Conservation (phyloP, 306 rosid species). For the Quercus alba region DNA sequence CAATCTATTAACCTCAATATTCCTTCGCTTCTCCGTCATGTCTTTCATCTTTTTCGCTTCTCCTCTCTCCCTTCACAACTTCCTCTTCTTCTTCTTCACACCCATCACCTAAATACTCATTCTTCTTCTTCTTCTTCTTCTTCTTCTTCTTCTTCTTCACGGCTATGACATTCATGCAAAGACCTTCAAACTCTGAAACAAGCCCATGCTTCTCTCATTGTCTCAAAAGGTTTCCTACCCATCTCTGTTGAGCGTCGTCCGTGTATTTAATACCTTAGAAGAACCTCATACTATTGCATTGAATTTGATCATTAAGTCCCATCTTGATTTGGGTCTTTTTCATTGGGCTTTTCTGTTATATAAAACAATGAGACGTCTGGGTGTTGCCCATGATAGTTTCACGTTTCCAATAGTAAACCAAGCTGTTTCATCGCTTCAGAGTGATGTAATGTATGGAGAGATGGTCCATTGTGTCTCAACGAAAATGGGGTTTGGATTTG, state of each 20-base stretch:
- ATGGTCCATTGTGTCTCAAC: slow-evolving; percentile 48
- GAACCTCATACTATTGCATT: slow-evolving; percentile 28
- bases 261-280: slow-evolving; percentile 18
- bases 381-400: neutral
- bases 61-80: slow-evolving; percentile 1
- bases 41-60: too few relatives aligned
- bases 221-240: slow-evolving; percentile 26
- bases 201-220: slow-evolving; percentile 32
- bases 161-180: slow-evolving; percentile 20
- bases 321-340: slow-evolving; percentile 32
- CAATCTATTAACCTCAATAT: slow-evolving; percentile 11
- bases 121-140: slow-evolving; percentile 5
- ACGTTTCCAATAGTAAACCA: slow-evolving; percentile 45
- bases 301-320: slow-evolving; percentile 43
- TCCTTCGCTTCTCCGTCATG: slow-evolving; percentile 13
- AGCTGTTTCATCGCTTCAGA: slow-evolving; percentile 21
- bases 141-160: too few relatives aligned
- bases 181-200: slow-evolving; percentile 28
- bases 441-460: slow-evolving; percentile 31
- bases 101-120: slow-evolving; percentile 45
- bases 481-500: slow-evolving; percentile 42
- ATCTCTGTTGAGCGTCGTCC: slow-evolving; percentile 21
- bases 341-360: slow-evolving; percentile 19
- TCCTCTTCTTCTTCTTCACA: slow-evolving; percentile 34
- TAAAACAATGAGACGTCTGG: too few relatives aligned